Base-by-base conservation (phyloP, 2,329 filamentous ascomycete genomes). In the Sordariomycetes sp. region DNA sequence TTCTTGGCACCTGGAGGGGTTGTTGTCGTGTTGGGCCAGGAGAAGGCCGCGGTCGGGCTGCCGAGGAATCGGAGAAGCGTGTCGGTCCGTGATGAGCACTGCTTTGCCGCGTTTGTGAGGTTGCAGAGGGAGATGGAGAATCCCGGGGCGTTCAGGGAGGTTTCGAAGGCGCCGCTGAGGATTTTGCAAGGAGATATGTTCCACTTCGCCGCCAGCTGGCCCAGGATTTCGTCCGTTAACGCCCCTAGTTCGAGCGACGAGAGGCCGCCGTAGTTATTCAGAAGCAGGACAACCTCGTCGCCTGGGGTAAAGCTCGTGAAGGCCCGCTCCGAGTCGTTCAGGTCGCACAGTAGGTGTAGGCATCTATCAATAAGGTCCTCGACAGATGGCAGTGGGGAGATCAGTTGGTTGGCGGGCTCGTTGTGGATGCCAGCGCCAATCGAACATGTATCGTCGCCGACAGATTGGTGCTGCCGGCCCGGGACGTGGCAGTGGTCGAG, bases 61-160 rank as follows among this genome's bases (percentile, higher is more conserved):
- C 89, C 86, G 20, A 87, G 75, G 61, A 88, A 80, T 20, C 73
- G 71, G 61, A 86, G 77, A 72, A 89, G 79, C 12, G 83, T 76
- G 1, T 72, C 74, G 43, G 67, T 69, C 0, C 75, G 74, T 66
- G 79, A 80, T 1, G 69, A 62, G 65, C 73, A 76, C 60, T 72
- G 72, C 54, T 65, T 65, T 0, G 78, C 74, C 0, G 76, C 74
- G 0, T 73, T 75, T 0, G 77, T 76, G 48, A 83, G 66, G 67
- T 85, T 88, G 64, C 88, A 71, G 55, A 89, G 64, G 3, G 85
- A 87, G 7, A 89, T 77, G 14, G 83, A 87, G 65, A 89, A 89
- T 0, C 85, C 87, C 0, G 86, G 79, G 0, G 85, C 86, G 62
- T 89, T 89, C 64, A 90, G 77, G n/a, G 84, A 88, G 0, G 86